Evolutionary conservation across 441 rosid species (phyloP).

Genomic region (Euphorbia celastroides): DNA sequence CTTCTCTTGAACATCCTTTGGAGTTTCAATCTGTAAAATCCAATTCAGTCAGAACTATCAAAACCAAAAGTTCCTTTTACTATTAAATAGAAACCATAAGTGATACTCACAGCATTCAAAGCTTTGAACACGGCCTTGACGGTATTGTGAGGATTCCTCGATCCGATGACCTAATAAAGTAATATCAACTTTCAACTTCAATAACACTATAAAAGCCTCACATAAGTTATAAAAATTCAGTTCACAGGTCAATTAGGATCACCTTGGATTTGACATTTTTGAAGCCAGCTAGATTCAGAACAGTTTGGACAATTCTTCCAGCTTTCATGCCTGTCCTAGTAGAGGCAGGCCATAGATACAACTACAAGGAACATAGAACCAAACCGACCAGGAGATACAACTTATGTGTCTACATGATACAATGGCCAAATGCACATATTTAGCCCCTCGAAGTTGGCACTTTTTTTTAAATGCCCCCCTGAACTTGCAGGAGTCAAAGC

Average conservation of each 20-base stretch:
- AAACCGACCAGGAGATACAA: too few species aligned
- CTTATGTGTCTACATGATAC: too few species aligned
- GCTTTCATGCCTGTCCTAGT: slow-evolving; percentile 89
- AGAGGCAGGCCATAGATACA: slow-evolving; percentile 89
- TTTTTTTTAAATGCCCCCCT: too few species aligned
- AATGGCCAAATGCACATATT: too few species aligned
- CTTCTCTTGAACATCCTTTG: slow-evolving; percentile 89
- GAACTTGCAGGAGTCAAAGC: too few species aligned
- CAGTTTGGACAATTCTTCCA: slow-evolving; percentile 70
- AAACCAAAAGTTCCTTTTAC: neutral
- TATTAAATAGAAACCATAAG: neutral
- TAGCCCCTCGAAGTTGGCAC: too few species aligned
- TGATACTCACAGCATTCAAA: slow-evolving; percentile 71
- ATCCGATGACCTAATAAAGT: slow-evolving; percentile 63
- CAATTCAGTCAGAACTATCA: neutral
- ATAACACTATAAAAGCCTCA: neutral
- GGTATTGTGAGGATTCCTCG: slow-evolving; percentile 89
- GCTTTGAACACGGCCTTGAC: slow-evolving; percentile 88
- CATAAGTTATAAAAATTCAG: neutral
- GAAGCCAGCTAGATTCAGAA: slow-evolving; percentile 77
- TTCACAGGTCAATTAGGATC: slow-evolving; percentile 2
- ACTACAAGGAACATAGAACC: too few species aligned
- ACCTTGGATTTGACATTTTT: slow-evolving; percentile 96
- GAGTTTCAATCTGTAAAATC: slow-evolving; percentile 70
- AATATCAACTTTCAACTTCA: slow-evolving; percentile 1